These are phyloP conservation scores for Carex cristatella DNA, from an alignment of 176 grass and related monocot genomes.

Conservation along the genomic window DNA sequence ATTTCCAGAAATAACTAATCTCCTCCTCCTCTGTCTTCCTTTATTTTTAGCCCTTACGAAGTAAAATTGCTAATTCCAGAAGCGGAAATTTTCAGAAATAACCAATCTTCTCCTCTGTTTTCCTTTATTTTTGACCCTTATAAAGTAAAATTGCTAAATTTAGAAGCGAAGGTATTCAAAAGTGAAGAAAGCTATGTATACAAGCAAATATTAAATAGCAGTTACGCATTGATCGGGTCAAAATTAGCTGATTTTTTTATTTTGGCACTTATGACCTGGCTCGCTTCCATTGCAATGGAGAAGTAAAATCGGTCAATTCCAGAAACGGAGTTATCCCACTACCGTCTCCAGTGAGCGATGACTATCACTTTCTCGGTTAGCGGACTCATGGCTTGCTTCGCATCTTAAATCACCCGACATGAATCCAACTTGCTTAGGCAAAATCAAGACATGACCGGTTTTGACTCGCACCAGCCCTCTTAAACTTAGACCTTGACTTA, in stretches of 20 bases:
- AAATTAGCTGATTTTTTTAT: too few species aligned
- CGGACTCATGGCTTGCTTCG: constrained; percentile 17
- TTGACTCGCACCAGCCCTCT: constrained; percentile 7
- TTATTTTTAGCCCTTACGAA: too few species aligned
- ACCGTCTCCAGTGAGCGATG: constrained; percentile 33
- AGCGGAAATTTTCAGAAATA: too few species aligned
- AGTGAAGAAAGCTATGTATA: neutral
- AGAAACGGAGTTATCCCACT: neutral
- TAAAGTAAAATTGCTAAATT: too few species aligned
- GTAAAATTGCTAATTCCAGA: too few species aligned
- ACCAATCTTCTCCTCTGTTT: too few species aligned
- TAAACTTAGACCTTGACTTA: constrained; percentile 39
- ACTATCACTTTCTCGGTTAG: constrained; percentile 25
- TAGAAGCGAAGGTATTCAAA: too few species aligned
- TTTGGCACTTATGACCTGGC: too few species aligned
- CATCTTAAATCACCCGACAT: neutral
- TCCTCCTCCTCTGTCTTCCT: too few species aligned
- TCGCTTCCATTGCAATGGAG: neutral
- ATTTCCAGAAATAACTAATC: too few species aligned
- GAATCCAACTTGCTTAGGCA: neutral
- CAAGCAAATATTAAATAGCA: neutral
- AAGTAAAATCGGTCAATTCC: neutral
- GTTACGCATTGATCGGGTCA: neutral
- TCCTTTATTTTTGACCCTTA: too few species aligned
- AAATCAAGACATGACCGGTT: neutral